These are phyloP conservation scores for Hansenula sp. DNA, from an alignment of 1,139 yeast species.

Conservation along the genomic window DNA sequence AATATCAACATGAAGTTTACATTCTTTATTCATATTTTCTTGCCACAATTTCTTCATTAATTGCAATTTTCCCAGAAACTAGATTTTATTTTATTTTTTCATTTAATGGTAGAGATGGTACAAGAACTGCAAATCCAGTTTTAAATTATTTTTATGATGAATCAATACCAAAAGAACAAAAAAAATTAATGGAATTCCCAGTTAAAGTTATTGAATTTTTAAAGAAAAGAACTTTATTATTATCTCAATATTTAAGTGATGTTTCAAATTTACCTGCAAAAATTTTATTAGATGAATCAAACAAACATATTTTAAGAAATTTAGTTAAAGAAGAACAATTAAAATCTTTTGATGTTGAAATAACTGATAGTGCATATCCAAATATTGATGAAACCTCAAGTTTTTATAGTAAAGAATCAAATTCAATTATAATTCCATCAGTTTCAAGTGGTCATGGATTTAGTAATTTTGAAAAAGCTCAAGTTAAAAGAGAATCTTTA, in stretches of 20 bases:
- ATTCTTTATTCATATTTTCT: conserved; percentile 30
- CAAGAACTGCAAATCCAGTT: conserved; percentile 13
- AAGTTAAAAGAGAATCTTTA: conserved; percentile 15
- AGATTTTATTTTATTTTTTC: conserved; percentile 33
- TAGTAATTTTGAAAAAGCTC: conserved; percentile 18
- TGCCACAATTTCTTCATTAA: conserved; percentile 21
- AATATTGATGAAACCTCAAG: conserved; percentile 16
- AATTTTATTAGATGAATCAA: conserved; percentile 19
- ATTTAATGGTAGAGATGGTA: conserved; percentile 29
- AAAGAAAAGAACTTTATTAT: conserved; percentile 25
- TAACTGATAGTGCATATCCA: conserved; percentile 18
- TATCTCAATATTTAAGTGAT: conserved; percentile 25
- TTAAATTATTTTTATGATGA: conserved; percentile 10
- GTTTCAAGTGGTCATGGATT: conserved; percentile 14
- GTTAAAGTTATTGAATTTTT: conserved; percentile 27
- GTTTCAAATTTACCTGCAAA: conserved; percentile 26
- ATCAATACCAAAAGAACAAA: conserved; percentile 9
- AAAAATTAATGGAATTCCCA: conserved; percentile 26
- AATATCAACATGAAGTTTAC: conserved; percentile 11
- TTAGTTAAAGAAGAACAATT: conserved; percentile 18
- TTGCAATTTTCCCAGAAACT: conserved; percentile 34
- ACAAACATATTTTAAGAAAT: conserved; percentile 16
- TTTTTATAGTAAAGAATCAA: conserved; percentile 20
- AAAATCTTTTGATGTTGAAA: conserved; percentile 13
- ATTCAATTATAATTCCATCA: conserved; percentile 25